phyloP scores from a whole-genome alignment of 306 rosid genomes.

The Coriaria nepalensis region DNA sequence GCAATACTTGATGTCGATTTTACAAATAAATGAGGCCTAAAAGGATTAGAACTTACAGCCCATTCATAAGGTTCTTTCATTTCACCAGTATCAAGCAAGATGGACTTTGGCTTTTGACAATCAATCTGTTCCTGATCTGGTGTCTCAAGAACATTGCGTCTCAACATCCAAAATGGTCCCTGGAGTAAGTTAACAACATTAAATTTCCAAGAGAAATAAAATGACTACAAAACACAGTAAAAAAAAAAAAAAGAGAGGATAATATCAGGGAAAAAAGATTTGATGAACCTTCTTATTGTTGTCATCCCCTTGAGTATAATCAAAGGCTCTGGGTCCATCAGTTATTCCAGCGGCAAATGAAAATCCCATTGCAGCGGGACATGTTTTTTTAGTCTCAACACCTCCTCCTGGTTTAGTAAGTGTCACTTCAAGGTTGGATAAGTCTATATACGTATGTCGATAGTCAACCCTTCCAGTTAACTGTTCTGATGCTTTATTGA shows the following conservation, averaged over 20 bases:
- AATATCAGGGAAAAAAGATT: not conserved
- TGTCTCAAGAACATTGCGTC: conserved; percentile 50
- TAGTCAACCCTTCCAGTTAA: conserved; percentile 57
- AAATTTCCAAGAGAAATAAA: not conserved
- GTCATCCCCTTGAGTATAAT: conserved; percentile 74
- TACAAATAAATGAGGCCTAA: not conserved
- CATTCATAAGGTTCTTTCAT: conserved; percentile 82
- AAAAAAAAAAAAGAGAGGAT: not conserved
- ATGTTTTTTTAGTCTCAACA: conserved; percentile 50
- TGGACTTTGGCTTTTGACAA: conserved; percentile 82
- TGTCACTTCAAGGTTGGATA: conserved; percentile 59
- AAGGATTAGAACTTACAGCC: conserved; percentile 60
- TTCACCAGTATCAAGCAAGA: conserved; percentile 90
- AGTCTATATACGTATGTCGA: conserved; percentile 71
- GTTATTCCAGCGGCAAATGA: conserved; percentile 95
- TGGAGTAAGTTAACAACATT: conserved; percentile 22
- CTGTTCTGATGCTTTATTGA: conserved; percentile 47
- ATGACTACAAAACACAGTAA: conserved; percentile 4
- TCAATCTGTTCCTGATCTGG: conserved; percentile 58
- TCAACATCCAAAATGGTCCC: conserved; percentile 84
- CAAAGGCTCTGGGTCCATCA: conserved; percentile 95
- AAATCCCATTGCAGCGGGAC: conserved; percentile 96
- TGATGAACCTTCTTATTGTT: not conserved
- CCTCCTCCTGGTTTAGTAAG: conserved; percentile 37
- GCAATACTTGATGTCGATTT: not conserved